phyloP scores from a whole-genome alignment of 208 protist species.

The Leptomonas seymouri region DNA sequence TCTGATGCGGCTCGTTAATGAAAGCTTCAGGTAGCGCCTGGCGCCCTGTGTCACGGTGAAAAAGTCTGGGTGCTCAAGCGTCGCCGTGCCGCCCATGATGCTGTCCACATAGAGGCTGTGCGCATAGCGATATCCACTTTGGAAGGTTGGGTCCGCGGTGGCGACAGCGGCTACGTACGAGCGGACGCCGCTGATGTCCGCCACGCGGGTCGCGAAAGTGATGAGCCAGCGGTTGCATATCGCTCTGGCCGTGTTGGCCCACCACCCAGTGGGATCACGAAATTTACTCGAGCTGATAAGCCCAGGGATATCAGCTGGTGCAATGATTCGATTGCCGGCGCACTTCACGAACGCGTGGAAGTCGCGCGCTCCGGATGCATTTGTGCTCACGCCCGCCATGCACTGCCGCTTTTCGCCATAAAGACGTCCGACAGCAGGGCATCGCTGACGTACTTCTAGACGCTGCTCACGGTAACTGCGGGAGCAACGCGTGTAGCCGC shows the following conservation, averaged over 20 bases:
- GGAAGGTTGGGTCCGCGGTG: conserved; percentile 47
- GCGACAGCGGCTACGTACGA: conserved; percentile 47
- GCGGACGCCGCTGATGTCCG: conserved; percentile 40
- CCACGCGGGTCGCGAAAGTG: conserved; percentile 46
- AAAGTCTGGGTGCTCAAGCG: conserved; percentile 61
- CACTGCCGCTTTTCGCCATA: no score
- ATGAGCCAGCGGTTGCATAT: conserved; percentile 57
- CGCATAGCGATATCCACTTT: conserved; percentile 50
- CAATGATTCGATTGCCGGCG: no score
- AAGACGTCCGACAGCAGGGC: no score
- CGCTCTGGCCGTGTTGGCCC: conserved; percentile 39
- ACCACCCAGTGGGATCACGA: conserved; percentile 62
- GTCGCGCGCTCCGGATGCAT: no score
- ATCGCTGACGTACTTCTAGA: no score
- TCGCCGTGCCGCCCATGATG: conserved; percentile 35
- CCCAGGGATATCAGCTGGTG: no score
- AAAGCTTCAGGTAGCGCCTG: conserved; percentile 55
- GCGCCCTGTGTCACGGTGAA: conserved; percentile 35
- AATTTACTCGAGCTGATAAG: conserved; percentile 46
- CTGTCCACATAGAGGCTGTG: conserved; percentile 47
- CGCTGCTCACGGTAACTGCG: no score
- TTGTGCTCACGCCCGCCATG: no score
- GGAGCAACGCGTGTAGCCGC: no score
- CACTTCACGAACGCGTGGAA: no score
- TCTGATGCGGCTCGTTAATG: conserved; percentile 45